phyloP scores from a whole-genome alignment of 352 stramenopile species.

The Pythium diclinum region DNA sequence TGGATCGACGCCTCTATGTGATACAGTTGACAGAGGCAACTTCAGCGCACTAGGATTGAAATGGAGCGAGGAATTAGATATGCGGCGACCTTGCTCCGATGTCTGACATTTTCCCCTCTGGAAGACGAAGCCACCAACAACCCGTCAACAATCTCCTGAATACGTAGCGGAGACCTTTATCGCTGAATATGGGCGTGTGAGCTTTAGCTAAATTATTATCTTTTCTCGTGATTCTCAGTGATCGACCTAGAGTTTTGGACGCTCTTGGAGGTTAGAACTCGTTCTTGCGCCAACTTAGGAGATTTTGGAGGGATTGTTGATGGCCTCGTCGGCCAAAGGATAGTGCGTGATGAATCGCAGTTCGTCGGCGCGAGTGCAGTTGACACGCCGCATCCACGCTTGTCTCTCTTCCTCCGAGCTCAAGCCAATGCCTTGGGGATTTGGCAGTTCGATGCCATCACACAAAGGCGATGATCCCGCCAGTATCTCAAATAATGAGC shows the following conservation, averaged over 20 bases:
- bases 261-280: too few species aligned
- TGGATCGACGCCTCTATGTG: slow-evolving; percentile 9
- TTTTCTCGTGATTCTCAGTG: too few species aligned
- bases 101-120: slow-evolving; percentile 15
- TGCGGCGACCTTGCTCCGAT: not conserved
- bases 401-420: not conserved
- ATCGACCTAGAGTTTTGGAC: too few species aligned
- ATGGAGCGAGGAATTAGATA: not conserved
- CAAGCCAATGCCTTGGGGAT: not conserved
- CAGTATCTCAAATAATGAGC: not conserved
- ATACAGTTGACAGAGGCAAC: not conserved
- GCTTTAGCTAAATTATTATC: too few species aligned
- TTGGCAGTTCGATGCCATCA: not conserved
- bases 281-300: too few species aligned
- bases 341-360: slow-evolving; percentile 7
- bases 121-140: slow-evolving; percentile 13
- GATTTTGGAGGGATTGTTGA: slow-evolving; percentile 5
- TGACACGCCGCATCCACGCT: not conserved
- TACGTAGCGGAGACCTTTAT: too few species aligned
- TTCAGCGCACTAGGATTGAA: slow-evolving; percentile 1
- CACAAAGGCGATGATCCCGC: slow-evolving; percentile 11
- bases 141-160: not conserved
- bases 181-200: too few species aligned
- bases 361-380: slow-evolving; percentile 13
- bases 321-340: slow-evolving; percentile 13